Evolutionary conservation across 306 rosid species (phyloP).

Genomic region (Fragaria iinumae): DNA sequence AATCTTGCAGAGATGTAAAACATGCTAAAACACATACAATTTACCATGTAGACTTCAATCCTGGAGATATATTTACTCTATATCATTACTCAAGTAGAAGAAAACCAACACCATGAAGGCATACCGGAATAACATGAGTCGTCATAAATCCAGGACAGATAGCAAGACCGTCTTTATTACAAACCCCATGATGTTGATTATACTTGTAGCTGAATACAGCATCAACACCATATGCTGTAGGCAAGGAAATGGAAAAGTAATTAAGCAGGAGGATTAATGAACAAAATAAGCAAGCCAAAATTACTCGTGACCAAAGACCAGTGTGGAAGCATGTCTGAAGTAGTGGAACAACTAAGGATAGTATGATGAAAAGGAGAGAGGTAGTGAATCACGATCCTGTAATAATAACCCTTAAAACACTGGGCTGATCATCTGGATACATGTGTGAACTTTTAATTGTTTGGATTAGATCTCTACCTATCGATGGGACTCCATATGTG

Average conservation of each 20-base stretch:
- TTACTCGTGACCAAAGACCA: not conserved
- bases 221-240: constrained; percentile 91
- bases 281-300: not conserved
- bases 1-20: not conserved
- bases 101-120: constrained; percentile 31
- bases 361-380: not conserved
- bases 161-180: constrained; percentile 88
- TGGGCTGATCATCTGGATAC: not conserved
- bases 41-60: not conserved
- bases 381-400: not conserved
- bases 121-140: constrained; percentile 93
- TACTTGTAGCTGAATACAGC: constrained; percentile 92
- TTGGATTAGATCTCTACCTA: constrained; percentile 45
- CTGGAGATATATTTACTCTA: not conserved
- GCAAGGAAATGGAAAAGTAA: constrained; percentile 25
- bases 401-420: constrained; percentile 10
- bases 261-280: not conserved
- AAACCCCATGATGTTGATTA: constrained; percentile 76
- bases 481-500: constrained; percentile 92
- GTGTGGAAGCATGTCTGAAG: constrained; percentile 1
- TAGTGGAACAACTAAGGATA: not conserved
- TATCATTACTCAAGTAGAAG: not conserved
- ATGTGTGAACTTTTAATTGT: constrained; percentile 1
- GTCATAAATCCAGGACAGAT: constrained; percentile 90
- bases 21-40: not conserved